Percentiles rank a stretch among this genome's conserved stretches.
These are phyloP conservation scores for Xylariales sp. DNA, from an alignment of 2,329 filamentous ascomycete genomes.

Conservation along the genomic window DNA sequence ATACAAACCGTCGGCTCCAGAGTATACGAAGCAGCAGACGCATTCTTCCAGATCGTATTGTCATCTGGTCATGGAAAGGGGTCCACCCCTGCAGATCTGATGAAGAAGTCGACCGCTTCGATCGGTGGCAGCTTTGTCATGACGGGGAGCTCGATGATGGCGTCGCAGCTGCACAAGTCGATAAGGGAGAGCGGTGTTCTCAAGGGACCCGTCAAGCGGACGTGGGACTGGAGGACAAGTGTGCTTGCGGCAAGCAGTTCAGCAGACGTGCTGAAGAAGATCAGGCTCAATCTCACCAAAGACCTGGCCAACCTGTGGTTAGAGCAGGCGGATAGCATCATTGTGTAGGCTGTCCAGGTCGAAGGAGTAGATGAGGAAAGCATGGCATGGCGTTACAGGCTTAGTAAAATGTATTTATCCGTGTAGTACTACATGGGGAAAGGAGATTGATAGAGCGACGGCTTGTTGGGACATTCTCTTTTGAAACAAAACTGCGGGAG, in stretches of 20 bases:
- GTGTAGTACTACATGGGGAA: too few relatives aligned
- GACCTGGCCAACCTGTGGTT: conserved; percentile 70
- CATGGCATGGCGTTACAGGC: not conserved
- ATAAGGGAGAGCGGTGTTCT: conserved; percentile 32
- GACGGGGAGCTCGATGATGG: conserved; percentile 69
- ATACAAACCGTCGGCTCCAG: conserved; percentile 68
- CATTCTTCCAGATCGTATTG: conserved; percentile 72
- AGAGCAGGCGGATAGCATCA: conserved; percentile 56
- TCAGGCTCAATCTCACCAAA: conserved; percentile 69
- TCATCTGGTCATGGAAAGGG: conserved; percentile 63
- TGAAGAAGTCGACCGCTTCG: conserved; percentile 48
- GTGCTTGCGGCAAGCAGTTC: conserved; percentile 55
- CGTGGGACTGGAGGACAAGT: conserved; percentile 66
- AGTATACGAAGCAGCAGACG: conserved; percentile 70
- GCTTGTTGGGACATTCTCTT: too few relatives aligned
- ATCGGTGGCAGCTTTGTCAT: conserved; percentile 60
- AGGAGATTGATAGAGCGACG: too few relatives aligned
- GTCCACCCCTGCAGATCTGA: conserved; percentile 60
- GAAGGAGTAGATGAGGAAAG: not conserved
- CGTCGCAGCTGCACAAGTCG: conserved; percentile 56
- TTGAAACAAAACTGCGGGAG: too few relatives aligned
- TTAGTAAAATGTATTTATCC: too few relatives aligned
- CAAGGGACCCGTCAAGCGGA: conserved; percentile 47
- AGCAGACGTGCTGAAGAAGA: conserved; percentile 64
- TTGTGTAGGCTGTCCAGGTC: conserved; percentile 26